Conservation (phyloP, 352 stramenopile genomes). For the Thraustochytrium aureum region DNA sequence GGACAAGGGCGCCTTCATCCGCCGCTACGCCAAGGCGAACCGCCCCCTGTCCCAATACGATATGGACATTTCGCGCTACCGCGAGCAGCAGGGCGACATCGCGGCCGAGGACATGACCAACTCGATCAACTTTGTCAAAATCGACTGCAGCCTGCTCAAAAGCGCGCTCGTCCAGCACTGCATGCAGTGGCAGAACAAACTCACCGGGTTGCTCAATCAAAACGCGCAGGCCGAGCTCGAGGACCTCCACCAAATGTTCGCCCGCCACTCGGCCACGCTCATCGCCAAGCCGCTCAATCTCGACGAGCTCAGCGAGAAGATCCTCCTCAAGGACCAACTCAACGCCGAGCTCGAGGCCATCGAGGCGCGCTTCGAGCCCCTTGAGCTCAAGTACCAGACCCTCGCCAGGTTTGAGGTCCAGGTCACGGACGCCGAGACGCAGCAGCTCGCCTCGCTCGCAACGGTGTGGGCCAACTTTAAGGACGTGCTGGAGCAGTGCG, state of each 20-base stretch:
- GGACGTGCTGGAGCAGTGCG: conserved; percentile 73
- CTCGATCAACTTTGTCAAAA: conserved; percentile 91
- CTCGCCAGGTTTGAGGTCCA: conserved; percentile 56
- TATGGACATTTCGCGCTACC: conserved; percentile 53
- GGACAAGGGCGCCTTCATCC: conserved; percentile 92
- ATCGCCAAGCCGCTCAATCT: conserved; percentile 76
- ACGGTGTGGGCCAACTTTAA: conserved; percentile 74
- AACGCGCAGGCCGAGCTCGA: conserved; percentile 78
- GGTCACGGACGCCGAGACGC: conserved; percentile 72
- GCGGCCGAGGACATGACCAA: conserved; percentile 91
- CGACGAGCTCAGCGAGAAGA: conserved; percentile 84
- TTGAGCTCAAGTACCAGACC: conserved; percentile 81
- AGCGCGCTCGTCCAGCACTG: conserved; percentile 82
- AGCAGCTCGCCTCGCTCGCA: conserved; percentile 71
- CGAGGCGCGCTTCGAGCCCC: conserved; percentile 77
- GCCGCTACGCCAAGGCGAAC: conserved; percentile 91
- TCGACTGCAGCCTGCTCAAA: conserved; percentile 87
- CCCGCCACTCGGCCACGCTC: conserved; percentile 77
- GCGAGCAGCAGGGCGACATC: conserved; percentile 63
- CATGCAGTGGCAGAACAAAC: conserved; percentile 83
- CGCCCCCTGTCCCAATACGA: conserved; percentile 70
- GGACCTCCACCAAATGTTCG: conserved; percentile 82
- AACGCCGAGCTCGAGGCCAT: conserved; percentile 74
- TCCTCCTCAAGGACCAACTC: conserved; percentile 76
- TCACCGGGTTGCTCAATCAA: conserved; percentile 91